Evolutionary conservation across 352 stramenopile species (phyloP).

Genomic region (Pythium phragmitis): DNA sequence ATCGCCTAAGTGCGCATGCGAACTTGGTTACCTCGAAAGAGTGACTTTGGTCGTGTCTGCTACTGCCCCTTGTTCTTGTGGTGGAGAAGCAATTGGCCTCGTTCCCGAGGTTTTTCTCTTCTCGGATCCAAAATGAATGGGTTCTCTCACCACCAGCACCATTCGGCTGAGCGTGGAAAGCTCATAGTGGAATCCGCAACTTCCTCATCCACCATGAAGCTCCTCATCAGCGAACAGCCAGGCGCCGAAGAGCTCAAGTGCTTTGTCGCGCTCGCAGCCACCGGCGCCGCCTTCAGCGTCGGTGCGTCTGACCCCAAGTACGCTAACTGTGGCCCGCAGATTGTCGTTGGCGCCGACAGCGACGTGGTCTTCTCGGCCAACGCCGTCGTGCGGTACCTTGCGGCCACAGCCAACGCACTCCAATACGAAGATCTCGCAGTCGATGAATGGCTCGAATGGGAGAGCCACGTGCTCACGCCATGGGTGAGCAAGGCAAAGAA

Average conservation of each 20-base stretch:
- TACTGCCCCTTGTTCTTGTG: slow-evolving; percentile 23
- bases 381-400: slow-evolving; percentile 72
- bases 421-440: slow-evolving; percentile 73
- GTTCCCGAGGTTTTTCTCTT: slow-evolving; percentile 26
- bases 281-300: slow-evolving; percentile 45
- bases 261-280: slow-evolving; percentile 61
- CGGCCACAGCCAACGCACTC: slow-evolving; percentile 36
- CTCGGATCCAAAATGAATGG: slow-evolving; percentile 4
- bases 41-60: neutral
- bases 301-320: slow-evolving; percentile 59
- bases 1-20: slow-evolving; percentile 22
- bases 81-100: slow-evolving; percentile 19
- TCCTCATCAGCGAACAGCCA: slow-evolving; percentile 59
- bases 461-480: slow-evolving; percentile 58
- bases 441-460: slow-evolving; percentile 85
- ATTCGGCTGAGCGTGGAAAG: neutral
- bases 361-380: slow-evolving; percentile 78
- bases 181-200: slow-evolving; percentile 1
- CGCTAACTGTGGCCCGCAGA: slow-evolving; percentile 51
- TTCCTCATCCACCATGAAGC: slow-evolving; percentile 41
- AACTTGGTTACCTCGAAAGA: slow-evolving; percentile 16
- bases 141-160: slow-evolving; percentile 4
- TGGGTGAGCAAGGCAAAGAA: slow-evolving; percentile 64
- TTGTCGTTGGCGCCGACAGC: slow-evolving; percentile 39
- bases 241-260: slow-evolving; percentile 83